Evolutionary conservation across 78 protist species (phyloP).

Genomic region (Speleostelium caveatum): DNA sequence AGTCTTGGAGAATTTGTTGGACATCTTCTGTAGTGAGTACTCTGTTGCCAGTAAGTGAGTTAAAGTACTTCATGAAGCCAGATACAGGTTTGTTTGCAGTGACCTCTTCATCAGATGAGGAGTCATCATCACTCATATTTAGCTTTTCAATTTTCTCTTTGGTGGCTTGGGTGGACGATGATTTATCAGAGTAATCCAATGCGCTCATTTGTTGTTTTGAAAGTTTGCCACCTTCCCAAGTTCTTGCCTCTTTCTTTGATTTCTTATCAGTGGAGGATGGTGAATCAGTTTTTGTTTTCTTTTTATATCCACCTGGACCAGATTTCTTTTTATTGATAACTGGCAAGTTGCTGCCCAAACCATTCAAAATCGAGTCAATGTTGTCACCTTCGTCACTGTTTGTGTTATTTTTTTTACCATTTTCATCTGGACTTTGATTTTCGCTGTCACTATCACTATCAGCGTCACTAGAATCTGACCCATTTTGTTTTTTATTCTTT

Average conservation of each 20-base stretch:
- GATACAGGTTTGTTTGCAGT: constrained; percentile 28
- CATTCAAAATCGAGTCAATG: background rate
- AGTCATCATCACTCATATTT: constrained; percentile 28
- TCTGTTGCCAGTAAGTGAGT: constrained; percentile 68
- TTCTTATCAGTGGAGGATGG: background rate
- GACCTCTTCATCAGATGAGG: constrained; percentile 14
- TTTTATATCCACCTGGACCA: constrained; percentile 8
- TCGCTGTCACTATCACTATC: constrained; percentile 7
- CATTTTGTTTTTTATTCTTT: constrained; percentile 1
- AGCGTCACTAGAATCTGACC: background rate
- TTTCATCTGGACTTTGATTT: background rate
- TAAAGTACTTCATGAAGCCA: constrained; percentile 71
- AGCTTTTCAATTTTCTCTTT: constrained; percentile 23
- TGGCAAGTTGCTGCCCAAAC: background rate
- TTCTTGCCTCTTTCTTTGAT: constrained; percentile 48
- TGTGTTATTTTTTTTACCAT: background rate
- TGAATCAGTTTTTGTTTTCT: background rate
- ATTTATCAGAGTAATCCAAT: constrained; percentile 7
- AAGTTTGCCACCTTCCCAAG: constrained; percentile 12
- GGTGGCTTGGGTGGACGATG: background rate
- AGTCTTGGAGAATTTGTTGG: constrained; percentile 75
- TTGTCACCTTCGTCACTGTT: background rate
- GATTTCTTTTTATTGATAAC: background rate
- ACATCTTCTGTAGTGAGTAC: constrained; percentile 67
- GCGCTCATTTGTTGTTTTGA: constrained; percentile 12